A percentile compares a stretch with the other conserved stretches of the same genome.
Evolutionary conservation across 2,329 filamentous ascomycete genomes (phyloP).

Genomic region (Podosphaera leucotricha): DNA sequence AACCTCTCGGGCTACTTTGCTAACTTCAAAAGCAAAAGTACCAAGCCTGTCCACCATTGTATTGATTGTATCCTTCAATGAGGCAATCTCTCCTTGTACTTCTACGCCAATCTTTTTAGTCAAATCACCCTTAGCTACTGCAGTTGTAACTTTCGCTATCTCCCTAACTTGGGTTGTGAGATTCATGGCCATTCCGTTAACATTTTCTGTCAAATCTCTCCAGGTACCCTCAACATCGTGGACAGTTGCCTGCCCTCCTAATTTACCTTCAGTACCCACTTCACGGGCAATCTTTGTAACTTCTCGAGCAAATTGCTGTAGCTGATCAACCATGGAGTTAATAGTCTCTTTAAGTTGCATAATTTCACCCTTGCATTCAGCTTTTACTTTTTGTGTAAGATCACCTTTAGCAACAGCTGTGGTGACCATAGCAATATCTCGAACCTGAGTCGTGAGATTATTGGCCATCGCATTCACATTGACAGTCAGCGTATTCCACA

Average conservation of each 20-base stretch:
- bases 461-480: constrained; percentile 79
- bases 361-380: constrained; percentile 77
- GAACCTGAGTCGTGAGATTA: constrained; percentile 68
- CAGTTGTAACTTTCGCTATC: constrained; percentile 89
- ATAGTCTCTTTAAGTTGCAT: constrained; percentile 92
- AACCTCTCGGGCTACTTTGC: constrained; percentile 84
- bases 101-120: constrained; percentile 92
- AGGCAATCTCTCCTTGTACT: constrained; percentile 79
- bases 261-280: constrained; percentile 82
- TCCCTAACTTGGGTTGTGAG: constrained; percentile 92
- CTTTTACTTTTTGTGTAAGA: constrained; percentile 88
- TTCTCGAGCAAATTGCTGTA: constrained; percentile 89
- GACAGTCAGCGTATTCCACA: constrained; percentile 72
- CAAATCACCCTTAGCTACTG: constrained; percentile 80
- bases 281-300: constrained; percentile 92
- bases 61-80: constrained; percentile 94
- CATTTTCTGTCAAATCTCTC: constrained; percentile 84
- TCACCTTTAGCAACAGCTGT: constrained; percentile 61
- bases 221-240: constrained; percentile 94
- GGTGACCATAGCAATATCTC: constrained; percentile 74
- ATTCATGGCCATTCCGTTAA: constrained; percentile 98
- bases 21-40: constrained; percentile 90
- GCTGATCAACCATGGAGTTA: constrained; percentile 96
- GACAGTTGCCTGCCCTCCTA: constrained; percentile 85
- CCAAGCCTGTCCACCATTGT: constrained; percentile 96